Evolutionary conservation across 257 asterid genomes (phyloP), one percentile per base, ranked within the genome.

Genomic region (Primulina huaijiensis): DNA sequence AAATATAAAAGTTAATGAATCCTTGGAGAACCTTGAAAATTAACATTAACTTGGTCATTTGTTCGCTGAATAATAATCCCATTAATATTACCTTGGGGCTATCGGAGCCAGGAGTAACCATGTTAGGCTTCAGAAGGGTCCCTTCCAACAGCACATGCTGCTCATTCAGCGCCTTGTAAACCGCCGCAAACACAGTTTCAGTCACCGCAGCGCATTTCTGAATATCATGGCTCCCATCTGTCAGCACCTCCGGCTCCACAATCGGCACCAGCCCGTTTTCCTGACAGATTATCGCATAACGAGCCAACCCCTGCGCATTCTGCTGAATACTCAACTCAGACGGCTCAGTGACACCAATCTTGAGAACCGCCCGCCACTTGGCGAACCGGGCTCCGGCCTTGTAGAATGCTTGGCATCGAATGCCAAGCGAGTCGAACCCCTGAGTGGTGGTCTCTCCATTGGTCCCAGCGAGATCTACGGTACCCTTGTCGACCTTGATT

Each of bases 381-480:
- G 96, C 96, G 38, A 90, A 90, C 1, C 97, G 87, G 5, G 95
- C 97, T n/a, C 97, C 97, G 0, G 95, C 97, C 81, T 83, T 90
- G 76, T 90, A 90, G 83, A 83, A 90, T 85, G 86, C 86, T 11
- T 70, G 76, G 75, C 97, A 90, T 17, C 97, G 92, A 2, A 83
- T 69, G 11, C 90, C 93, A 7, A 88, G 85, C 52, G 90, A 80
- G 83, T 90, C 97, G 3, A 88, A 34, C 0, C 97, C 97, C 67
- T 90, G 97, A 21, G 97, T 88, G 62, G 97, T 90, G 71, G 95
- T 90, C 77, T 88, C 97, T 1, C 89, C 95, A 20, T 88, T 74
- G 29, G 95, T 88, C 30, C 97, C 93, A 2, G 97, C 85, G 50
- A 90, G 29, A 9, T 90, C 97, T 3, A 90, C 93, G 0, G 84